Percentiles rank a stretch among this genome's conserved stretches.
phyloP scores from a whole-genome alignment of 208 protist genomes.

The Trypanosomatidae sp. region DNA sequence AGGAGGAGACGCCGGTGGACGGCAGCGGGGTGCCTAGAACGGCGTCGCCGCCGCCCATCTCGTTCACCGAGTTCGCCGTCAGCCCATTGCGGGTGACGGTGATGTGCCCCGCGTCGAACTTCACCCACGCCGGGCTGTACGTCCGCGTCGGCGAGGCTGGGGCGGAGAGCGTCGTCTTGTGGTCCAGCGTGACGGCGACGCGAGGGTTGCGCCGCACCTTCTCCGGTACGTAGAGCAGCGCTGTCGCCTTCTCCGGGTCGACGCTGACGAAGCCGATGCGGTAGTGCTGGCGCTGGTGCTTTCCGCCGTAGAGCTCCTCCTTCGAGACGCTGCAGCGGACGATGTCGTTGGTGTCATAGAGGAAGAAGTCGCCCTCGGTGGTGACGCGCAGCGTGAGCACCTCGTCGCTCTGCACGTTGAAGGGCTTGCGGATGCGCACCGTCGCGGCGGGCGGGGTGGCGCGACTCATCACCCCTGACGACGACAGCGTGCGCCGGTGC shows the following conservation, averaged over 20 bases:
- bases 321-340: conserved; percentile 63
- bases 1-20: conserved; percentile 58
- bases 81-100: conserved; percentile 56
- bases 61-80: conserved; percentile 60
- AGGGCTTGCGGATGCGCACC: conserved; percentile 50
- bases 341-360: conserved; percentile 77
- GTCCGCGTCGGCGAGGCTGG: conserved; percentile 8
- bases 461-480: conserved; percentile 20
- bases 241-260: conserved; percentile 46
- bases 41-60: conserved; percentile 52
- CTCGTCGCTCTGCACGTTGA: conserved; percentile 67
- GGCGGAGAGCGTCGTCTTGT: conserved; percentile 9
- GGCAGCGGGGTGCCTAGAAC: conserved; percentile 78
- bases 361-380: conserved; percentile 76
- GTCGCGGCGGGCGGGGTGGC: neutral
- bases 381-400: conserved; percentile 74
- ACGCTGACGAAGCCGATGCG: conserved; percentile 59
- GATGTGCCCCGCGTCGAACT: conserved; percentile 49
- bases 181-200: conserved; percentile 17
- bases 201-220: conserved; percentile 26
- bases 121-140: conserved; percentile 67
- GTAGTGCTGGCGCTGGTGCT: conserved; percentile 14
- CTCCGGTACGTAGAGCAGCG: conserved; percentile 45
- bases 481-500: conserved; percentile 17
- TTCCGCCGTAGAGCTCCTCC: conserved; percentile 38